Base-by-base conservation (phyloP, 352 stramenopile species). In the Pythium biforme region DNA sequence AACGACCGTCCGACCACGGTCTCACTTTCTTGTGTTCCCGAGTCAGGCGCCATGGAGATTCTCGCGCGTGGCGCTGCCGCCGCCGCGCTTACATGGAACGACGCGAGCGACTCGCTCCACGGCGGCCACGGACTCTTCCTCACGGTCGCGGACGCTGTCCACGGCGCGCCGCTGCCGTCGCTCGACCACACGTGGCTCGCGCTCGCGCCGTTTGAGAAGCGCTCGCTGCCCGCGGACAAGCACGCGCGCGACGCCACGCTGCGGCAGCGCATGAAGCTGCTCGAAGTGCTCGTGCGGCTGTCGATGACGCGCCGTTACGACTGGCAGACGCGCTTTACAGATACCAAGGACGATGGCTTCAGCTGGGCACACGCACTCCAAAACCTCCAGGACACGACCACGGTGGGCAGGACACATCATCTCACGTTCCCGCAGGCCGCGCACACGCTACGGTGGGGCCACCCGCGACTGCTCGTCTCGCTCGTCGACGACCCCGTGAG, bases 241-340 rank as follows among this genome's bases (percentile, higher is more conserved):
- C 2, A 19, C 1, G 48, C 26, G 23, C 22, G 14, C 2, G 10
- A 20, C 17, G 48, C 5, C 1, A 15, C 15, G 17, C 15, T 54
- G 26, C 25, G 25, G 25, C 48, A 22, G 15, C 48, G 48, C 26
- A 39, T 54, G 48, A 23, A 37, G 25, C 48, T 54, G 48, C 26
- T 54, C 25, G 48, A 54, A 20, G 25, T 54, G 12, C 12, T 54
- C 23, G 48, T 23, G 48, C 48, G 48, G 25, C 25, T 54, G 22
- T 52, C 46, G 15, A 52, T 52, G 23, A 34, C 46, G 40, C 40
- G 40, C 3, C 40, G 40, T 0, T 47, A 47, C 40, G 40, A 47
- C 40, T 47, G 40, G 40, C 40, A 47, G 40, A 26, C 40, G 3
- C 1, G 6, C 4, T 23, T 43, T 14, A n/a, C 37, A 17, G 17